phyloP scores from a whole-genome alignment of 306 rosid genomes.

The Cucumis sativus region DNA sequence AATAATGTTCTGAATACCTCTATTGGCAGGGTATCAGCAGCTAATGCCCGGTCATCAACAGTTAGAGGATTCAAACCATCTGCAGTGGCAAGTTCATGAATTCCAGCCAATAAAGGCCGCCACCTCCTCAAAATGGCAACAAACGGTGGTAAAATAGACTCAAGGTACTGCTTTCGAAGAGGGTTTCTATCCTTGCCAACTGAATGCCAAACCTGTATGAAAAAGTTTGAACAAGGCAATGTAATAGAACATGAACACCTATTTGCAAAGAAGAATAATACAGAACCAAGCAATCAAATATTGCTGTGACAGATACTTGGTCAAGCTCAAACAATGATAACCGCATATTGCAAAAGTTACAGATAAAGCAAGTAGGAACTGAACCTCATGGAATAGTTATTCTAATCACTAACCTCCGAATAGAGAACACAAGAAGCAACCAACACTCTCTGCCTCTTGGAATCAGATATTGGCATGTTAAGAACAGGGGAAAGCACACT shows the following conservation, averaged over 20 bases:
- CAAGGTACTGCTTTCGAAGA: slow-evolving; percentile 77
- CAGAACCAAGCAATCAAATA: neutral
- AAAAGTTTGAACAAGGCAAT: slow-evolving; percentile 17
- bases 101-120: slow-evolving; percentile 89
- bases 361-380: neutral
- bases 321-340: neutral
- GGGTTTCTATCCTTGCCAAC: slow-evolving; percentile 62
- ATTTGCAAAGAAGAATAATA: slow-evolving; percentile 3
- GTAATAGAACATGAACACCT: slow-evolving; percentile 7
- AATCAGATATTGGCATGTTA: slow-evolving; percentile 89
- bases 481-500: slow-evolving; percentile 97
- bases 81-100: slow-evolving; percentile 87
- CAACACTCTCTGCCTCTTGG: slow-evolving; percentile 92
- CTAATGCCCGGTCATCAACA: slow-evolving; percentile 57
- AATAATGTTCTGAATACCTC: slow-evolving; percentile 32
- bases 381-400: neutral
- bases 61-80: slow-evolving; percentile 79
- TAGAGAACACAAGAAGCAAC: slow-evolving; percentile 87
- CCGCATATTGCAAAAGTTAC: neutral
- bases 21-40: slow-evolving; percentile 61
- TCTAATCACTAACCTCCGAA: slow-evolving; percentile 62
- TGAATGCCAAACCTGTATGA: slow-evolving; percentile 77
- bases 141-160: slow-evolving; percentile 80
- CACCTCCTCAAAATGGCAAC: slow-evolving; percentile 92
- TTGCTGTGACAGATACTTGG: neutral